Conservation (phyloP, 1,284 basidiomycete species). For the Trametes pubescens region DNA sequence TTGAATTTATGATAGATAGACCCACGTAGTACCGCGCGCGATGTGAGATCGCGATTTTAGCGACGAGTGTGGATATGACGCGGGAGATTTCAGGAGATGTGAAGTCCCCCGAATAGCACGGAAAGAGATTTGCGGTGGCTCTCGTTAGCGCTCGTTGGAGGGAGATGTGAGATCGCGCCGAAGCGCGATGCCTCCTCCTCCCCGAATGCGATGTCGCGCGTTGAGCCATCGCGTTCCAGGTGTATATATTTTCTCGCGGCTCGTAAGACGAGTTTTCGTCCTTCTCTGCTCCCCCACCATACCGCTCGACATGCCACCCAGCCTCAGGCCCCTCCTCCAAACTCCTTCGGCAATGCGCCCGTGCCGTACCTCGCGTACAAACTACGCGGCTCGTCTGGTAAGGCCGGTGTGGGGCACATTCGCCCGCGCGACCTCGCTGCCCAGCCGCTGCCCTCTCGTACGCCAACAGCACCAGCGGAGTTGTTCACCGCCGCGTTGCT, state of each 20-base stretch:
- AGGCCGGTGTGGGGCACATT: not conserved
- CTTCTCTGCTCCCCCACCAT: no score
- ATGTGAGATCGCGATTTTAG: not conserved
- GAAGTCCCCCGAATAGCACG: not conserved
- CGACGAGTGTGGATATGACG: not conserved
- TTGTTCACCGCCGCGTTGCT: not conserved
- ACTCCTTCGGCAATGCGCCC: not conserved
- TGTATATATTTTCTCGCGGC: no score
- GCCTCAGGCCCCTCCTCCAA: not conserved
- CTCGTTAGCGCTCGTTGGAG: not conserved
- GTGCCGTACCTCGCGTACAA: not conserved
- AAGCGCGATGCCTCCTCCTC: not conserved
- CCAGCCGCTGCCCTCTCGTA: not conserved
- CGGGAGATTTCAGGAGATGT: not conserved
- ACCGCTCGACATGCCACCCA: no score
- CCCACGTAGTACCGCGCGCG: not conserved
- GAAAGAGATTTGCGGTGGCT: not conserved
- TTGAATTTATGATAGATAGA: not conserved
- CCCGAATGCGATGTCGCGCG: not conserved
- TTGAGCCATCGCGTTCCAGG: not conserved
- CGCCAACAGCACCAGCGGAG: not conserved
- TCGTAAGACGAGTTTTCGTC: no score
- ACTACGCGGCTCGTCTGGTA: not conserved
- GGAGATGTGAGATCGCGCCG: not conserved
- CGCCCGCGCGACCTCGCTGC: not conserved